These are phyloP conservation scores for Zymoseptoria ardabiliae DNA, from an alignment of 2,329 filamentous ascomycete species.

Conservation along the genomic window DNA sequence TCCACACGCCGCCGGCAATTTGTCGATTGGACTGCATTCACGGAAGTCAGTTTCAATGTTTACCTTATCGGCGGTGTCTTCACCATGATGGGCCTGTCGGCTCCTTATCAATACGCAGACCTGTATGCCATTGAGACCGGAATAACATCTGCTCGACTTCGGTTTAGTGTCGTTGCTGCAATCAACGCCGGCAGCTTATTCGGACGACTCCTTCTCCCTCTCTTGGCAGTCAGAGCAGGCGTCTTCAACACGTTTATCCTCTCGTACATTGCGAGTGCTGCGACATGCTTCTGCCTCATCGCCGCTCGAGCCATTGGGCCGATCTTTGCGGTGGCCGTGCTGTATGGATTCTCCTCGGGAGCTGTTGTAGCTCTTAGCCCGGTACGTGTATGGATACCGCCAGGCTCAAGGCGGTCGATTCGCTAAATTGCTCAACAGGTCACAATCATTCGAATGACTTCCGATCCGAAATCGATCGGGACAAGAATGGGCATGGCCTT, in stretches of 20 bases:
- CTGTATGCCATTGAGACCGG: constrained; percentile 1
- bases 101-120: constrained; percentile 2
- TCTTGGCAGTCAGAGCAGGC: constrained; percentile 33
- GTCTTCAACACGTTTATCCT: constrained; percentile 42
- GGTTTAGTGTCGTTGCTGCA: constrained; percentile 4
- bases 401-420: background rate
- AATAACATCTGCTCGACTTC: background rate
- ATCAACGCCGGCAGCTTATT: constrained; percentile 1
- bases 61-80: constrained; percentile 20
- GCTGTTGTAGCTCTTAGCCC: constrained; percentile 30
- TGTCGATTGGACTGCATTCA: constrained; percentile 28
- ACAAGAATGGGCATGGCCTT: constrained; percentile 5
- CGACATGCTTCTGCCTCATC: constrained; percentile 47
- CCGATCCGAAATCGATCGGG: constrained; percentile 13
- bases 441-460: constrained; percentile 26
- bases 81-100: constrained; percentile 1
- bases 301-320: constrained; percentile 33
- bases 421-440: constrained; percentile 27
- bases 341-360: constrained; percentile 34
- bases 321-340: constrained; percentile 26
- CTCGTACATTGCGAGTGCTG: constrained; percentile 31
- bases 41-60: constrained; percentile 33
- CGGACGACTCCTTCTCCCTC: background rate
- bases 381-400: background rate
- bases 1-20: constrained; percentile 28